Conservation (phyloP, 148 eudicot genomes). For the Silene conica region DNA sequence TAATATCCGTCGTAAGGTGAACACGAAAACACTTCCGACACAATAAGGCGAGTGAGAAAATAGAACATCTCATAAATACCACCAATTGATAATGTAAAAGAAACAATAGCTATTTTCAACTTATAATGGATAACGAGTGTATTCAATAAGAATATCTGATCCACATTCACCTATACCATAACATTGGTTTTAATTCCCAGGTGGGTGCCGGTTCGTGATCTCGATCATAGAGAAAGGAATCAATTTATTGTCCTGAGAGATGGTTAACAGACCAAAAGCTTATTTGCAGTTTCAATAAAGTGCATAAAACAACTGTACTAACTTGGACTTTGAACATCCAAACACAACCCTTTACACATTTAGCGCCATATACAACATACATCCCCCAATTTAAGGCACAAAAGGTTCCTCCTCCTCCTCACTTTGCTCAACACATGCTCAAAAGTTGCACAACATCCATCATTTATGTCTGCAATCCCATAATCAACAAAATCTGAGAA, state of each 20-base stretch:
- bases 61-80: too few species aligned
- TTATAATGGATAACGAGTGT: too few species aligned
- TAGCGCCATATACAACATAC: too few species aligned
- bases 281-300: slow-evolving; percentile 20
- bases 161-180: too few species aligned
- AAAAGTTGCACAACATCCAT: neutral
- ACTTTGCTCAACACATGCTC: neutral
- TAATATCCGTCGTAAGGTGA: too few species aligned
- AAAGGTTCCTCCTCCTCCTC: neutral
- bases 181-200: too few species aligned
- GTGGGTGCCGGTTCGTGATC: slow-evolving; percentile 9
- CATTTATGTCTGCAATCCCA: neutral
- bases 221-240: slow-evolving; percentile 21
- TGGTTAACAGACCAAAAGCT: slow-evolving; percentile 22
- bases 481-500: neutral
- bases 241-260: slow-evolving; percentile 11
- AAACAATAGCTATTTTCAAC: too few species aligned
- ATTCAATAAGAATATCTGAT: too few species aligned
- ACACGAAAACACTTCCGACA: too few species aligned
- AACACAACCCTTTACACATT: slow-evolving; percentile 30
- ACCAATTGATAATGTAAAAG: too few species aligned
- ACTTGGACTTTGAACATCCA: slow-evolving; percentile 5
- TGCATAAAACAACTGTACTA: slow-evolving; percentile 16
- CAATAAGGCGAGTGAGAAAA: too few species aligned
- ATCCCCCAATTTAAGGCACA: neutral